Percentiles rank a stretch among this genome's conserved stretches.
phyloP scores from a whole-genome alignment of 2,329 filamentous ascomycete genomes.

The Orbilia blumenaviensis region DNA sequence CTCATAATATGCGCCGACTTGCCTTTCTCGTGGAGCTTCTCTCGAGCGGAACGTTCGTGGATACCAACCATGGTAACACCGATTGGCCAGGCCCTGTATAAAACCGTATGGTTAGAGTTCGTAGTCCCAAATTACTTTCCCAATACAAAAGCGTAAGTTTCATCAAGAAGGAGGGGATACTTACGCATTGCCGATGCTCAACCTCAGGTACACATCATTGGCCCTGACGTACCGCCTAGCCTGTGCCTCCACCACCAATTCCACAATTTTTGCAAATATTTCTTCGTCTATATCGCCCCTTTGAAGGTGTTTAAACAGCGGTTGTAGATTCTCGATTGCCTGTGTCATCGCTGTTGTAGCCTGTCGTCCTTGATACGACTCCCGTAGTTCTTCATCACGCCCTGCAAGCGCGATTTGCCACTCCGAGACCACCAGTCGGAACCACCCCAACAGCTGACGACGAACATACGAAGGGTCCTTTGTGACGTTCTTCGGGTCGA shows the following conservation, averaged over 20 bases:
- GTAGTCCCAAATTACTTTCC: not conserved
- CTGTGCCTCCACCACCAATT: constrained; percentile 91
- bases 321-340: constrained; percentile 85
- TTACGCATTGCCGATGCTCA: constrained; percentile 90
- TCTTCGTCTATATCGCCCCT: constrained; percentile 79
- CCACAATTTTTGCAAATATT: constrained; percentile 81
- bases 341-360: constrained; percentile 87
- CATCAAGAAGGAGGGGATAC: constrained; percentile 56
- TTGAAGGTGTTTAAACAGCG: constrained; percentile 89
- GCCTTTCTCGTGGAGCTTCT: constrained; percentile 87
- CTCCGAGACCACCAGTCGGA: constrained; percentile 91
- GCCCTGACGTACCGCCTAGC: constrained; percentile 92
- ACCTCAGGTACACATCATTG: constrained; percentile 89
- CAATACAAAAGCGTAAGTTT: not conserved
- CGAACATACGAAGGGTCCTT: constrained; percentile 77
- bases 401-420: constrained; percentile 80
- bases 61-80: constrained; percentile 99
- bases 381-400: constrained; percentile 69
- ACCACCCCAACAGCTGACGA: constrained; percentile 90
- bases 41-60: constrained; percentile 92
- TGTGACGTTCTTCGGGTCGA: constrained; percentile 63
- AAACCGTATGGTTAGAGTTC: constrained; percentile 21
- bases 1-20: constrained; percentile 95
- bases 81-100: constrained; percentile 83
- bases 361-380: constrained; percentile 80